A percentile compares a stretch with the other conserved stretches of the same genome.
These are phyloP conservation scores for Kondoa subrosea DNA, from an alignment of 768 basidiomycete genomes.

Conservation along the genomic window DNA sequence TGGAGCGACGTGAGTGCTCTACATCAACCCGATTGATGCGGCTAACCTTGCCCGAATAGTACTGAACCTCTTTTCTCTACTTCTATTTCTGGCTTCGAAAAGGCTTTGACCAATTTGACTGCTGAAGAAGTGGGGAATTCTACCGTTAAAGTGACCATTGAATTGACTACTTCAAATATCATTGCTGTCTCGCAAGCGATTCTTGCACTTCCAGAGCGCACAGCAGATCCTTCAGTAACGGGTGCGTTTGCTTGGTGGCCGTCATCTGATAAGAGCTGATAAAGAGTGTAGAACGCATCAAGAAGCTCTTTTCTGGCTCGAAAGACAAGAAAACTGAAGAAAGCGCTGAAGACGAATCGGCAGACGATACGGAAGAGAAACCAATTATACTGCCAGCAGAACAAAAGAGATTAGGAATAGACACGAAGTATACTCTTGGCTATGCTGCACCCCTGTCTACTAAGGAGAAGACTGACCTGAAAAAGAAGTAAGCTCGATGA, in stretches of 20 bases:
- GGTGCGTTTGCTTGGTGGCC: conserved; percentile 4
- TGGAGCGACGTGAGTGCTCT: neutral
- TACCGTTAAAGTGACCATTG: conserved; percentile 66
- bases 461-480: conserved; percentile 53
- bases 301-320: conserved; percentile 50
- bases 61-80: conserved; percentile 45
- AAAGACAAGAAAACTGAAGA: conserved; percentile 24
- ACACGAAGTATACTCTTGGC: conserved; percentile 7
- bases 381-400: conserved; percentile 34
- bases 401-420: conserved; percentile 7
- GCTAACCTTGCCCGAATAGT: conserved; percentile 10
- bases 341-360: conserved; percentile 23
- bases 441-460: conserved; percentile 41
- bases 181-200: conserved; percentile 57
- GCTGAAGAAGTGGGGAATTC: conserved; percentile 64
- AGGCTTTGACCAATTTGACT: conserved; percentile 67
- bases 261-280: neutral
- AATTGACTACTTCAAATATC: conserved; percentile 73
- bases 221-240: neutral
- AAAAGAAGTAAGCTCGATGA: conserved; percentile 41
- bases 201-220: conserved; percentile 55
- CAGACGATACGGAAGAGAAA: conserved; percentile 34
- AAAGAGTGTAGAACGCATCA: conserved; percentile 51
- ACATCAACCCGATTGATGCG: neutral
- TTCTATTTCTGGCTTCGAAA: conserved; percentile 52